phyloP scores from a whole-genome alignment of 371 early-diverging fungal genomes.

The Entomophthora muscae region DNA sequence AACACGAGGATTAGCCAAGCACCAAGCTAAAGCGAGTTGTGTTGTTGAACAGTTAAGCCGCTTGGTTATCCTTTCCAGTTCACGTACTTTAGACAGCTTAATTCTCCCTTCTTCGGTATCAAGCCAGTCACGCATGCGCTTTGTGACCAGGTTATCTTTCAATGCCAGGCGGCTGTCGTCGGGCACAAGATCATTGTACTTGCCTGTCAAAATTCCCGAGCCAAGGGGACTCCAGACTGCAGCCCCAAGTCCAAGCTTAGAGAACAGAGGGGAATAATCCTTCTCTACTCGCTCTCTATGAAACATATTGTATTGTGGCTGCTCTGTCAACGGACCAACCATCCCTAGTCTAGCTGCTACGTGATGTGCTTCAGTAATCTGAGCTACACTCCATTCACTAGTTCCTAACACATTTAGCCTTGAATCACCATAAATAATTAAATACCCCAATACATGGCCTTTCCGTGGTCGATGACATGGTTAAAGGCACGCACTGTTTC shows the following conservation, averaged over 20 bases:
- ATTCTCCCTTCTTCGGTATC: constrained; percentile 39
- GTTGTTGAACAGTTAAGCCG: constrained; percentile 43
- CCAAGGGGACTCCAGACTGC: constrained; percentile 73
- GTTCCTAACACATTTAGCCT: constrained; percentile 23
- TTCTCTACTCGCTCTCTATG: constrained; percentile 61
- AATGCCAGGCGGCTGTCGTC: constrained; percentile 45
- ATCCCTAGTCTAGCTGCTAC: constrained; percentile 46
- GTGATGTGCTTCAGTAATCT: constrained; percentile 55
- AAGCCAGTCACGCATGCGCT: constrained; percentile 32
- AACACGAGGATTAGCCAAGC: constrained; percentile 33
- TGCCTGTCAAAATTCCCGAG: constrained; percentile 53
- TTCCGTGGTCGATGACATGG: constrained; percentile 62
- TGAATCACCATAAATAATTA: neutral
- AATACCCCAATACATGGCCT: constrained; percentile 66
- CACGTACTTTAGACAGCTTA: constrained; percentile 25
- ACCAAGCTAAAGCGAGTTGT: constrained; percentile 72
- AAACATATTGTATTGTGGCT: constrained; percentile 77
- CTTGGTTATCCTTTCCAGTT: constrained; percentile 24
- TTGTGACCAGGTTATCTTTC: constrained; percentile 39
- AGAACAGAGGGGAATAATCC: constrained; percentile 55
- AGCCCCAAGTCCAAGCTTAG: constrained; percentile 46
- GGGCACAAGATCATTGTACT: constrained; percentile 61
- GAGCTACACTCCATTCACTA: constrained; percentile 67
- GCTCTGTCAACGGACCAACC: constrained; percentile 53
- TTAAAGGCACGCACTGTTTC: constrained; percentile 77